Base-by-base conservation (phyloP, 768 basidiomycete species). In the Hydnum rufescens region DNA sequence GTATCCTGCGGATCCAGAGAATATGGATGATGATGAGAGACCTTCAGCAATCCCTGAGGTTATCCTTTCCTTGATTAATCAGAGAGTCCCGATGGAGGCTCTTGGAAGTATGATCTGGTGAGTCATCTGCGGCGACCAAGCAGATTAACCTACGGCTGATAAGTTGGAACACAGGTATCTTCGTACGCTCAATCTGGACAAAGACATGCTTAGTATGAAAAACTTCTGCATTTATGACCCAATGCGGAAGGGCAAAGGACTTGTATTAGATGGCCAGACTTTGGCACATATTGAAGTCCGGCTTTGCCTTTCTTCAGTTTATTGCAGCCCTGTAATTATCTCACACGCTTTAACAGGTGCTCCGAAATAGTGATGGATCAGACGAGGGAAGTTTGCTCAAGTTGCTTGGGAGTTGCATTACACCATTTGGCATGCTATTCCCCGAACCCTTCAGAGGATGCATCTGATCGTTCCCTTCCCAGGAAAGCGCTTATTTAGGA, bases 221-320 rank as follows among this genome's bases (percentile, higher is more conserved):
- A 97, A 97, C 62, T 99, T 99, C 73, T 92, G 96, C 59, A 72
- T 95, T 34, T 95, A 93, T 61, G 89, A 96, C 64, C 95, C 95
- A 0, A 88, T 96, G 76, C 80, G 82, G 62, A 73, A 74, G 55
- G 90, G 89, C n/a, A 72, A 80, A 61, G 84, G 79, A 4, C 66
- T 97, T 52, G 73, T 85, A 0, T 71, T 99, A 42, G 92, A 99
- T 64, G 95, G 95, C 2, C 90, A 96, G 63, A 92, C 89, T 0
- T 70, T 99, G 51, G 83, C 87, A 16, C 95, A 99, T 63, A 72
- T 99, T 56, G 95, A 99, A 71, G 88, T 90, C 51, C 8, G 44
- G n/a, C n/a, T n/a, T n/a, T n/a, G n/a, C n/a, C n/a, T n/a, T n/a
- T n/a, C n/a, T n/a, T n/a, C 44, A 47, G 8, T 13, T 13, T 64